Evolutionary conservation across 768 basidiomycete species (phyloP).

Genomic region (Tricholoma hemisulphureum): DNA sequence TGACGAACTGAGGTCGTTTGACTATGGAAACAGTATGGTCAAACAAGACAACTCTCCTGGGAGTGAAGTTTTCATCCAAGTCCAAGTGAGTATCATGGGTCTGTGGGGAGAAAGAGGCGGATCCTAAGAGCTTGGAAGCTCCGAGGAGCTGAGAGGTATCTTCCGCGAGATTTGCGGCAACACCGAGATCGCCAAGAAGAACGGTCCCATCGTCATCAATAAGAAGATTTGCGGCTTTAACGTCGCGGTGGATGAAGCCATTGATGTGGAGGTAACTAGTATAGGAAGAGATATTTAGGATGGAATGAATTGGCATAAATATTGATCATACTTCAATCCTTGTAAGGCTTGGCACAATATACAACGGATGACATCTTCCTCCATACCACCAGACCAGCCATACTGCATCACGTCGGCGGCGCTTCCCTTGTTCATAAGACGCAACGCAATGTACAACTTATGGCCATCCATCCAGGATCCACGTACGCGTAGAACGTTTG

Average conservation of each 20-base stretch:
- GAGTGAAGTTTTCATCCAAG: not conserved
- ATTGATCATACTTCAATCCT: constrained; percentile 70
- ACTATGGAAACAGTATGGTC: constrained; percentile 26
- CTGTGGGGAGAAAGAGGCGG: not conserved
- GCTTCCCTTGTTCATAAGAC: constrained; percentile 87
- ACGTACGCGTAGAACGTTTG: constrained; percentile 89
- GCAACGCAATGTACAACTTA: constrained; percentile 81
- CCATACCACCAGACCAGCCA: constrained; percentile 84
- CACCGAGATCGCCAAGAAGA: constrained; percentile 88
- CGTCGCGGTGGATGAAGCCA: constrained; percentile 88
- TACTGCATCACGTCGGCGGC: constrained; percentile 83
- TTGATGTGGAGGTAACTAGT: constrained; percentile 87
- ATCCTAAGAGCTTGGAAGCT: constrained; percentile 10
- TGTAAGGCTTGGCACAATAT: constrained; percentile 83
- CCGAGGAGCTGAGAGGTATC: constrained; percentile 42
- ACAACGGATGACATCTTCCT: constrained; percentile 84
- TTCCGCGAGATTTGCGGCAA: constrained; percentile 80
- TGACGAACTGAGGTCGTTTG: constrained; percentile 55
- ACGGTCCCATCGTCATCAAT: constrained; percentile 90
- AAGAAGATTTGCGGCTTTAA: constrained; percentile 93
- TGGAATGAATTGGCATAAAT: not conserved
- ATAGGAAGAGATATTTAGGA: not conserved
- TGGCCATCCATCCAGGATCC: constrained; percentile 86
- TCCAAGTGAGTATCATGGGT: not conserved
- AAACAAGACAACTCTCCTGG: constrained; percentile 36